A percentile compares a stretch with the other conserved stretches of the same genome.
phyloP scores from a whole-genome alignment of 108 stramenopile genomes.

The Discostella pseudostelligera region DNA sequence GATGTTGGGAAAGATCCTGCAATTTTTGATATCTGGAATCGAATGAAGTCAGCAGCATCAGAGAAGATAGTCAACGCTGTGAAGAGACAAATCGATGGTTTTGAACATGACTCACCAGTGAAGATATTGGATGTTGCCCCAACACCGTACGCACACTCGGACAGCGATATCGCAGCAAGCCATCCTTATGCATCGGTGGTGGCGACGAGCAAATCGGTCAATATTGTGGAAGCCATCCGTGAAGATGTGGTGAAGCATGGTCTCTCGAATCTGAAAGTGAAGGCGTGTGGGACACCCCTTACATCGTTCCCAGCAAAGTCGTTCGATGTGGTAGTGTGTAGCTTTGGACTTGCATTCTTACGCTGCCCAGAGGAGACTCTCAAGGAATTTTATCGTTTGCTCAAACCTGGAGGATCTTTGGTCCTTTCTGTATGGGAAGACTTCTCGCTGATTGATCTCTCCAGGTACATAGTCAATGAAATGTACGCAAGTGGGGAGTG shows the following conservation, averaged over 20 bases:
- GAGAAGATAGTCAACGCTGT: conserved; percentile 40
- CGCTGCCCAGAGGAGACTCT: conserved; percentile 32
- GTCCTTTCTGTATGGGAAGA: conserved; percentile 44
- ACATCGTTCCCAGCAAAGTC: conserved; percentile 29
- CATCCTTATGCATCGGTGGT: conserved; percentile 21
- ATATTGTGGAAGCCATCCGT: conserved; percentile 22
- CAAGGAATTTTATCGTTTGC: conserved; percentile 18
- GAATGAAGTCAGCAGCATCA: conserved; percentile 42
- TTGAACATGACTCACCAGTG: conserved; percentile 9
- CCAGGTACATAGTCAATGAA: conserved; percentile 24
- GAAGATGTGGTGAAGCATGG: conserved; percentile 6
- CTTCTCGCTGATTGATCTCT: conserved; percentile 19
- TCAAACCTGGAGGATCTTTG: conserved; percentile 39
- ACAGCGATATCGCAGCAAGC: conserved; percentile 21
- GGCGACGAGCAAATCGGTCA: conserved; percentile 29
- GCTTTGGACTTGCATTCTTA: conserved; percentile 37
- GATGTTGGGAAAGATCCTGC: conserved; percentile 34
- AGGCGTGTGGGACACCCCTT: not conserved
- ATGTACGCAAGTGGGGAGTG: conserved; percentile 18
- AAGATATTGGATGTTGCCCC: conserved; percentile 30
- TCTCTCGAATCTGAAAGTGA: conserved; percentile 20
- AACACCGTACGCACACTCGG: conserved; percentile 25
- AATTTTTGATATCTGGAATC: conserved; percentile 33
- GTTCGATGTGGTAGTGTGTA: conserved; percentile 36
- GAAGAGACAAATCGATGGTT: conserved; percentile 26